A percentile compares a stretch with the other conserved stretches of the same genome.
Conservation (phyloP, 208 protist genomes). For the Wallacemonas sp. region DNA sequence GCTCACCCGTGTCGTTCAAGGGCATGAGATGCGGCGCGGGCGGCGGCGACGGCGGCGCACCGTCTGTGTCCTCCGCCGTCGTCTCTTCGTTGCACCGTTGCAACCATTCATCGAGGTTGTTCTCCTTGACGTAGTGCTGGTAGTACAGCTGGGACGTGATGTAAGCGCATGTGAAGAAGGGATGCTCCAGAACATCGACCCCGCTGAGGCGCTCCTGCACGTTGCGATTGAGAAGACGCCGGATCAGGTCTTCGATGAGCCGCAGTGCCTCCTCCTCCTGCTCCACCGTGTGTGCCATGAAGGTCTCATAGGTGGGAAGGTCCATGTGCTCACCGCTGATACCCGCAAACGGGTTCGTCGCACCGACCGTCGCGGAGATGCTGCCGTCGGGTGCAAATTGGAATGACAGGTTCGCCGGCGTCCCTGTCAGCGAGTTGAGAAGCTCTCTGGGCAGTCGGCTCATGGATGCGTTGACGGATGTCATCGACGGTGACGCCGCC, state of each 20-base stretch:
- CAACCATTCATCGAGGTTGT: background rate
- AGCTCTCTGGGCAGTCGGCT: conserved; percentile 4
- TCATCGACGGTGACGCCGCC: background rate
- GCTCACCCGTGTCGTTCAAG: background rate
- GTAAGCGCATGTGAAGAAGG: conserved; percentile 84
- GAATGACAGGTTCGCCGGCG: conserved; percentile 25
- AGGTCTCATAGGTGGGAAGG: conserved; percentile 27
- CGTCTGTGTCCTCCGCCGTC: background rate
- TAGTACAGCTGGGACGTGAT: conserved; percentile 78
- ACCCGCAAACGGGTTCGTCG: conserved; percentile 2
- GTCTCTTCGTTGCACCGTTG: background rate
- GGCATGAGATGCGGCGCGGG: background rate
- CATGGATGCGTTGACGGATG: background rate
- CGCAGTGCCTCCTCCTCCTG: conserved; percentile 37
- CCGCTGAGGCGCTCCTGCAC: conserved; percentile 62
- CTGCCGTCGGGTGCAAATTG: conserved; percentile 16
- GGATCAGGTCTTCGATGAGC: conserved; percentile 63
- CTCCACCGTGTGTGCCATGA: conserved; percentile 34
- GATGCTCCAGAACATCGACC: conserved; percentile 72
- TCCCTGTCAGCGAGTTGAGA: conserved; percentile 8
- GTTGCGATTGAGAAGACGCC: conserved; percentile 52
- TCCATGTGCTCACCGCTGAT: conserved; percentile 34
- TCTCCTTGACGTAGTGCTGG: conserved; percentile 16
- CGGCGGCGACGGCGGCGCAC: background rate
- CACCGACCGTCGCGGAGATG: conserved; percentile 6